phyloP scores from a whole-genome alignment of 2,329 filamentous ascomycete genomes.

The Exophiala sp. region DNA sequence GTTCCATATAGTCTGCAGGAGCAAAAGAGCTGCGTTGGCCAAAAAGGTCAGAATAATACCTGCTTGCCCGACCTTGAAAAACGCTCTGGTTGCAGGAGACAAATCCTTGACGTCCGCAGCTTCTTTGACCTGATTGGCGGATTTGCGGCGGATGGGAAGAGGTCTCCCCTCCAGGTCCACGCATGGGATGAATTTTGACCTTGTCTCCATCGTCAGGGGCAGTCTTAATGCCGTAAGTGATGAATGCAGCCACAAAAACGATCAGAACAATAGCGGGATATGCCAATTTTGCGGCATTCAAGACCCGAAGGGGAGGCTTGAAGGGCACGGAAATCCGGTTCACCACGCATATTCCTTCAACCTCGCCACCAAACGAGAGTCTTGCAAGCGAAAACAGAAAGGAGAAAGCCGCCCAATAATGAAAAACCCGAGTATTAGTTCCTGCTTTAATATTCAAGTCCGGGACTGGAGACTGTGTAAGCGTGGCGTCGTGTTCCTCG shows the following conservation, averaged over 20 bases:
- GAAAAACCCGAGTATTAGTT: constrained; percentile 7
- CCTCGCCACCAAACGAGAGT: constrained; percentile 3
- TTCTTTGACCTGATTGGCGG: constrained; percentile 45
- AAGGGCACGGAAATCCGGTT: constrained; percentile 20
- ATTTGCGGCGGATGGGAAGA: constrained; percentile 60
- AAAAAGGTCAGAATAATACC: constrained; percentile 69
- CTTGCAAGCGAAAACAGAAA: constrained; percentile 21
- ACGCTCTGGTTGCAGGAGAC: constrained; percentile 59
- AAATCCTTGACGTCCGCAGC: constrained; percentile 49
- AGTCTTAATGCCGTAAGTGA: constrained; percentile 54
- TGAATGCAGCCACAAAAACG: constrained; percentile 59
- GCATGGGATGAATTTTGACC: constrained; percentile 26
- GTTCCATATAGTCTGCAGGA: constrained; percentile 64
- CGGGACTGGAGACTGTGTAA: neutral
- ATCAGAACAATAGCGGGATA: constrained; percentile 60
- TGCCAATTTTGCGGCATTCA: constrained; percentile 38
- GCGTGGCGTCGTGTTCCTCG: constrained; percentile 1
- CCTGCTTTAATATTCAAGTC: constrained; percentile 1
- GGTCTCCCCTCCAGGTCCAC: constrained; percentile 86
- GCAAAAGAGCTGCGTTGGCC: constrained; percentile 65
- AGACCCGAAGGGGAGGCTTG: constrained; percentile 20
- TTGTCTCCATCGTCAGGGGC: constrained; percentile 44
- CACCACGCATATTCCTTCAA: constrained; percentile 16
- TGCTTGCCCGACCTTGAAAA: constrained; percentile 70
- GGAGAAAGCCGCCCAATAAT: constrained; percentile 25